Base-by-base conservation (phyloP, 208 protist species). In the Crithidia expoeki region DNA sequence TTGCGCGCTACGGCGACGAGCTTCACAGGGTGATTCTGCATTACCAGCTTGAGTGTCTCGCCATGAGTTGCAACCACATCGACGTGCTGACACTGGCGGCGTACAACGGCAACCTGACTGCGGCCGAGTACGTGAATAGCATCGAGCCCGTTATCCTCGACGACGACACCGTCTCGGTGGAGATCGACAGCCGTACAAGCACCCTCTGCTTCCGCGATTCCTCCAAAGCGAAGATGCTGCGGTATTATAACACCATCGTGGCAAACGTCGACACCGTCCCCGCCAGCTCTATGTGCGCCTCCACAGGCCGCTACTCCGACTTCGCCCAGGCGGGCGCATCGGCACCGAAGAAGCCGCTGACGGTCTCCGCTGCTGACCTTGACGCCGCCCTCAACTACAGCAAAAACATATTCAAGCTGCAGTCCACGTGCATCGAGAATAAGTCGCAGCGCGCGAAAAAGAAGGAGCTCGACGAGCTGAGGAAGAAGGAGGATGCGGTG, bases 181-280 rank as follows among this genome's bases (percentile, higher is more conserved):
- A 92, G 44, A 86, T 95, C 34, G 86, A 95, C 68, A 83, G 84
- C 75, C 81, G 84, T 56, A 87, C 81, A 16, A 76, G 70, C 21
- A 84, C 85, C 4, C 65, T 95, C 14, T 84, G 79, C 12, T 92
- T 93, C 66, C 74, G 77, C 38, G 84, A 88, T 60, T 73, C 87
- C 17, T 80, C 87, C 3, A 89, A 88, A 64, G 63, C 69, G 28
- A 91, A 88, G 52, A 78, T 93, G 44, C 53, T 92, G 7, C 56
- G 64, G 12, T 78, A 75, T 51, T 90, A 90, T 58, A 76, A 72
- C 56, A 73, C 53, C 17, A 74, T 95, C 19, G 69, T 75, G 0
- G 30, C 60, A 0, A 56, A 49, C 53, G 53, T 75, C 40, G 69
- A 62, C 53, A 75, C 69, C n/a, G 61, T 75, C n/a, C 60, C 59